Percentiles rank a stretch among this genome's conserved stretches.
Evolutionary conservation across 129 eudicot species (phyloP).

Genomic region (Logfia minima): DNA sequence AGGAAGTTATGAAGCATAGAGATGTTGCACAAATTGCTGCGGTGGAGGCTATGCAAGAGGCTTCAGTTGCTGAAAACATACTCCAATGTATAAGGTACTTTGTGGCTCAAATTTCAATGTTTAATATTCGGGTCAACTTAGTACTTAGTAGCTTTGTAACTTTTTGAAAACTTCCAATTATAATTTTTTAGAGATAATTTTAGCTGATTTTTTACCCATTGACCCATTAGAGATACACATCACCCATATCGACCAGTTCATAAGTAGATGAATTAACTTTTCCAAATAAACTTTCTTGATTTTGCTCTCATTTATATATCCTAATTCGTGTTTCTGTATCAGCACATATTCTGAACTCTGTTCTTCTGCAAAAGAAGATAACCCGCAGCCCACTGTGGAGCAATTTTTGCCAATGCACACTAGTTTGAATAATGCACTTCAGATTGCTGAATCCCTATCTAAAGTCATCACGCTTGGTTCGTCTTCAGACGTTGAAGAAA

Average conservation of each 20-base stretch:
- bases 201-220: neutral
- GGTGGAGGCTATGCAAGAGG: slow-evolving; percentile 77
- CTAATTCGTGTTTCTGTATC: slow-evolving; percentile 22
- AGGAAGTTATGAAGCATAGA: slow-evolving; percentile 4
- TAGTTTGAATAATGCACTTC: slow-evolving; percentile 49
- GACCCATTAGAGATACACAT: slow-evolving; percentile 4
- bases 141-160: neutral
- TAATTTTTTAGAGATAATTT: neutral
- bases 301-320: neutral
- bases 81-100: slow-evolving; percentile 74
- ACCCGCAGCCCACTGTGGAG: slow-evolving; percentile 81
- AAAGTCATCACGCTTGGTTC: slow-evolving; percentile 40
- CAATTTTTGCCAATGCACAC: slow-evolving; percentile 60
- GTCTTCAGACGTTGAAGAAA: slow-evolving; percentile 55
- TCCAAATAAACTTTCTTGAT: neutral
- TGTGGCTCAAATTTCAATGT: neutral
- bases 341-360: slow-evolving; percentile 70
- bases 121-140: neutral
- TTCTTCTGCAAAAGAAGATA: slow-evolving; percentile 72
- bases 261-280: neutral
- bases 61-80: slow-evolving; percentile 75
- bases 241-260: too few relatives aligned
- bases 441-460: slow-evolving; percentile 45
- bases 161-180: neutral
- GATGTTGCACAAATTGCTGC: slow-evolving; percentile 45